Base-by-base conservation (phyloP, 2,329 filamentous ascomycete genomes). In the Fusarium foetens region DNA sequence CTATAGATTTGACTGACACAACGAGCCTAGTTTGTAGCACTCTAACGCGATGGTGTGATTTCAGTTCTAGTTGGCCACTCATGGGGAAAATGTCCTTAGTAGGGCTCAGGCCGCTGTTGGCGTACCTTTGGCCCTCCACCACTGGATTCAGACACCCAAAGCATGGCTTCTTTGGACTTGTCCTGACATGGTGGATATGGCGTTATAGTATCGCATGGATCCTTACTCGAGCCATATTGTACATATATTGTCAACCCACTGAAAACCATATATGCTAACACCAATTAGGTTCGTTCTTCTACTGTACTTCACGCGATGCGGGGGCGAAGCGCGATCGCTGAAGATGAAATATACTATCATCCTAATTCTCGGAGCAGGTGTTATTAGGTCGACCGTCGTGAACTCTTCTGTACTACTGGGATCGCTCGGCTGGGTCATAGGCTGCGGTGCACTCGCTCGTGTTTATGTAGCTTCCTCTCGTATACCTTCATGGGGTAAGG, bases 121-220 rank as follows among this genome's bases (percentile, higher is more conserved):
- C 25, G 36, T 54, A 54, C 51, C 27, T 54, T 54, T 27, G 51
- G 13, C 27, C 51, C 51, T 41, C 51, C 25, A 13, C 36, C 51
- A 4, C 36, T 8, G 51, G 51, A 41, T 42, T 33, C 3, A 7
- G 36, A 54, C 51, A 54, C 14, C 36, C 51, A 19, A 54, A 41
- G 9, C 51, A 54, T 54, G 36, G 51, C 36, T 41, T 54, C 36
- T 23, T 54, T 54, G 51, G 36, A 33, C 36, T 42, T 54, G 6
- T 54, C 51, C 51, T 54, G 36, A 54, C 51, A 19, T 54, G 51
- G 51, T 54, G 51, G 51, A 41, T 54, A 14, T 54, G 51, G 51
- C 51, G 36, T 31, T 27, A 54, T 9, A 42, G 51, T 54, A 29
- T 54, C 17, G 8, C 51, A 41, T 54, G 51, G 51, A 41, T 54